A percentile compares a stretch with the other conserved stretches of the same genome.
Conservation (phyloP, 768 basidiomycete species). For the Aureoboletus auriporus region DNA sequence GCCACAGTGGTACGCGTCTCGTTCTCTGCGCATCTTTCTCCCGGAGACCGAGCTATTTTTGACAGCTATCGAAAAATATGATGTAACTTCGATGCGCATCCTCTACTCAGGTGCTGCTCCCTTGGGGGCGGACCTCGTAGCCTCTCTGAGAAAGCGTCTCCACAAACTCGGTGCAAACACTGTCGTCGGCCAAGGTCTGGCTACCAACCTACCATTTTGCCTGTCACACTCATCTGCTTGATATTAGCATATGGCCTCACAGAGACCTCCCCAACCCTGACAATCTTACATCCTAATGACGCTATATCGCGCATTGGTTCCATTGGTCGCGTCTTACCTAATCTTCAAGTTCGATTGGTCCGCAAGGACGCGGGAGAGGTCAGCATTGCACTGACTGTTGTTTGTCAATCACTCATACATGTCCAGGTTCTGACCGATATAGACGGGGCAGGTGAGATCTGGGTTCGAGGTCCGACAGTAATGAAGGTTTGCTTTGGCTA, state of each 20-base stretch:
- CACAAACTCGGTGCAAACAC: constrained; percentile 39
- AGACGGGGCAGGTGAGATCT: constrained; percentile 67
- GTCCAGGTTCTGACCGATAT: constrained; percentile 24
- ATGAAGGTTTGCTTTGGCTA: constrained; percentile 56
- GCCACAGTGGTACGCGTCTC: constrained; percentile 56
- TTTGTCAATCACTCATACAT: background rate
- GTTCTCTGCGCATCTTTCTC: no score
- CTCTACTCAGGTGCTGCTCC: constrained; percentile 82
- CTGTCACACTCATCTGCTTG: background rate
- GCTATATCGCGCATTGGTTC: constrained; percentile 53
- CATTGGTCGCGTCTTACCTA: constrained; percentile 67
- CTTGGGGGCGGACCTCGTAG: constrained; percentile 58
- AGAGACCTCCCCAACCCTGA: constrained; percentile 74
- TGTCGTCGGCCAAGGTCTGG: constrained; percentile 49
- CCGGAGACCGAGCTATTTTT: no score
- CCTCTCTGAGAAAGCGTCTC: constrained; percentile 39
- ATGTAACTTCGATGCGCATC: constrained; percentile 54
- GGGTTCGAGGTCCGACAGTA: constrained; percentile 71
- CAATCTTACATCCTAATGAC: constrained; percentile 46
- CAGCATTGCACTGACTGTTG: background rate
- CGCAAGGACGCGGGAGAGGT: constrained; percentile 54
- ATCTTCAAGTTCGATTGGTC: constrained; percentile 72
- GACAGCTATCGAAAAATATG: constrained; percentile 60
- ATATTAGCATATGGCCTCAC: constrained; percentile 69
- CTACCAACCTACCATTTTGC: no score